Base-by-base conservation (phyloP, 2,329 filamentous ascomycete genomes). In the Colletotrichum chlorophyti region DNA sequence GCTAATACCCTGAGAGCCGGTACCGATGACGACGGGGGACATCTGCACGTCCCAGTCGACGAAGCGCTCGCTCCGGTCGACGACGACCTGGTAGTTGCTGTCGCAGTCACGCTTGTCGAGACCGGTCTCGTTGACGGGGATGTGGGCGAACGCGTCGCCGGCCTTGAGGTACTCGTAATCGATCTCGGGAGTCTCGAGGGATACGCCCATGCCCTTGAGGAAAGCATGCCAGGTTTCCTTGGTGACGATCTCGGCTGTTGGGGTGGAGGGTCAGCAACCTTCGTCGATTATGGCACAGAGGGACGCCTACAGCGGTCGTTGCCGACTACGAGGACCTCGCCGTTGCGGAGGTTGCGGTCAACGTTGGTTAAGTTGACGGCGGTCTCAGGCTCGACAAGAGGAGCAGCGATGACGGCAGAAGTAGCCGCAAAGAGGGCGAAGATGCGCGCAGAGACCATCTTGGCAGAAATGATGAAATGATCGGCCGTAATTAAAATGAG, bases 11-110 rank as follows among this genome's bases (percentile, higher is more conserved):
- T 49, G 45, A 11, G 19, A 14, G 11, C 53, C 43, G 19, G 42
- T 31, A 14, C 53, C 58, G 21, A 58, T 52, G 37, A 61, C 48
- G 31, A 61, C 53, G 17, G 58, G 58, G n/a, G 54, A 59, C 54
- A 59, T 59, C 31, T 59, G 54, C 7, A 53, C 43, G 38, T 61
- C 59, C 59, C 54, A 59, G 49, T 61, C 54, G 45, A 59, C 50
- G 38, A 61, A 61, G 26, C 59, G 54, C 49, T 54, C 9, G 5
- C n/a, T 46, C 23, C 29, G 47, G 43, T 58, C 53, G 35, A 38
- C 37, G 7, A 61, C 35, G 24, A 27, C 43, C 17, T 43, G 38
- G 34, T 27, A 52, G 42, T 35, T 53, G 43, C 31, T 27, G 31
- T 26, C 35, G 43, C 58, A 58, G 24, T 61, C 37, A 19, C 53